phyloP scores from a whole-genome alignment of 140 eudicot species.

The Senecio squalidus region DNA sequence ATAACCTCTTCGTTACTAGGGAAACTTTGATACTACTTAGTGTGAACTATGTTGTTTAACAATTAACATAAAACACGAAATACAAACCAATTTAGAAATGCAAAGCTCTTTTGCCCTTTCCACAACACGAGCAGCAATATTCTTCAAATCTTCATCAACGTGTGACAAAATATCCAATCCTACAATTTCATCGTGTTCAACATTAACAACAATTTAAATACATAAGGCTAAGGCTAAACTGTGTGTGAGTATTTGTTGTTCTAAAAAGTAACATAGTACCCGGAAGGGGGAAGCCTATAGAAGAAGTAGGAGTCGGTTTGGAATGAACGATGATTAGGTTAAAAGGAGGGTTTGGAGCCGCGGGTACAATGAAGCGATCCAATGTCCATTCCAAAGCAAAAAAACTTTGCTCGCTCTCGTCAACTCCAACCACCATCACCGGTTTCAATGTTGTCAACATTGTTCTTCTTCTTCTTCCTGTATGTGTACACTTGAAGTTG shows the following conservation, averaged over 20 bases:
- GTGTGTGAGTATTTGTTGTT: not conserved
- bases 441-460: constrained; percentile 30
- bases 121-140: constrained; percentile 24
- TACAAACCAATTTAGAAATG: constrained; percentile 33
- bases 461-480: not conserved
- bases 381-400: constrained; percentile 75
- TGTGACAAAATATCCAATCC: constrained; percentile 36
- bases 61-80: not conserved
- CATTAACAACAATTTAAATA: not conserved
- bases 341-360: constrained; percentile 25
- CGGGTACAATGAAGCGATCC: constrained; percentile 42
- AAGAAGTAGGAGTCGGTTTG: constrained; percentile 34
- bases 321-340: constrained; percentile 39
- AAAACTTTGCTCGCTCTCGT: constrained; percentile 69
- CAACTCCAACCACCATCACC: constrained; percentile 61
- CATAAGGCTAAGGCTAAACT: not conserved
- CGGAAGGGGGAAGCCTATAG: constrained; percentile 47
- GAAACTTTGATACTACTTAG: too few species aligned
- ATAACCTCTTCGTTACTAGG: too few species aligned
- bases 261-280: constrained; percentile 17
- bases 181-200: constrained; percentile 4
- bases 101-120: constrained; percentile 36
- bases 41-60: too few species aligned
- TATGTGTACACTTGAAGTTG: not conserved
- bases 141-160: constrained; percentile 37